phyloP scores from a whole-genome alignment of 805 yeast genomes.

The Lipomyces yamanashiensis region DNA sequence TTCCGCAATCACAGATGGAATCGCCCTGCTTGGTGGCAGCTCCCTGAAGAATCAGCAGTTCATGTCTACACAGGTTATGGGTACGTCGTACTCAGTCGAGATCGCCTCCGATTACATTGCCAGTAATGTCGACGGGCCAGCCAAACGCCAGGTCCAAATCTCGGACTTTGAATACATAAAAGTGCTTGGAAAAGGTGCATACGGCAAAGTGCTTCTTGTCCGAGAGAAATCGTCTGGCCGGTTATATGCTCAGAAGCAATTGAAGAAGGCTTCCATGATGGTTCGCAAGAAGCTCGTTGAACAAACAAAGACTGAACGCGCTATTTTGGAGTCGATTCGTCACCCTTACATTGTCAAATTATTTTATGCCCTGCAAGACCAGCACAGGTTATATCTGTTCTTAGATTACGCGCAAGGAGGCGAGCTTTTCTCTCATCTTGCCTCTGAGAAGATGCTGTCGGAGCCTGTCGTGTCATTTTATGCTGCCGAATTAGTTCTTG shows the following conservation, averaged over 20 bases:
- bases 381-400: constrained; percentile 71
- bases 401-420: constrained; percentile 89
- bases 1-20: constrained; percentile 1
- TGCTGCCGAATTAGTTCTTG: constrained; percentile 79
- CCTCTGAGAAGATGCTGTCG: constrained; percentile 52
- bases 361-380: constrained; percentile 83
- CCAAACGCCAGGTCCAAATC: constrained; percentile 6
- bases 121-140: constrained; percentile 16
- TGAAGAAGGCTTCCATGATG: constrained; percentile 78
- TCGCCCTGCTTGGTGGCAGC: constrained; percentile 17
- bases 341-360: constrained; percentile 84
- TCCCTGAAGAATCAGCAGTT: constrained; percentile 22
- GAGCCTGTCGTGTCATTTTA: constrained; percentile 73
- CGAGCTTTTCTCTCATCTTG: constrained; percentile 71
- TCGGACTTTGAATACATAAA: constrained; percentile 72
- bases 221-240: constrained; percentile 64
- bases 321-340: constrained; percentile 69
- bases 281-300: constrained; percentile 64
- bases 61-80: constrained; percentile 44
- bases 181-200: constrained; percentile 86
- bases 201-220: constrained; percentile 83
- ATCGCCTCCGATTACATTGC: constrained; percentile 50
- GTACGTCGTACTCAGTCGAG: constrained; percentile 57
- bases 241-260: constrained; percentile 83
- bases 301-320: constrained; percentile 78